Percentiles rank a stretch among this genome's conserved stretches.
phyloP scores from a whole-genome alignment of 768 basidiomycete species.

The Pholiota microspora region DNA sequence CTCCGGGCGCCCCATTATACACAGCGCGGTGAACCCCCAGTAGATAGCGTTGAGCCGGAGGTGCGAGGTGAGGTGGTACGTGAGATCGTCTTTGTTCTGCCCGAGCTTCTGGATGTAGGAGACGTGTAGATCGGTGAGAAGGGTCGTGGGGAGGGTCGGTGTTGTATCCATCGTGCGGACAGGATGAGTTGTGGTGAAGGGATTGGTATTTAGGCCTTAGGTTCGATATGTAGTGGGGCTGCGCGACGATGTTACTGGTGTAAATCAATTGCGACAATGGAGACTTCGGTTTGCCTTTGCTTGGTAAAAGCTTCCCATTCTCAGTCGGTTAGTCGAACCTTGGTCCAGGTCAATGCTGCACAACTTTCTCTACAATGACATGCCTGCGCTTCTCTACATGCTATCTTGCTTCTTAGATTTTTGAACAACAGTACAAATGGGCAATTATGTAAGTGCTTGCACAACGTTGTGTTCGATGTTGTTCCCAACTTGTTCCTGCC shows the following conservation, averaged over 20 bases:
- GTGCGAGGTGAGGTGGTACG: constrained; percentile 90
- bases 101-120: constrained; percentile 21
- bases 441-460: too few species aligned
- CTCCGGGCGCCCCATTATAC: constrained; percentile 73
- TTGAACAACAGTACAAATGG: too few species aligned
- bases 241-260: background rate
- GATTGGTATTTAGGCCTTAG: background rate
- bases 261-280: background rate
- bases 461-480: too few species aligned
- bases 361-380: too few species aligned
- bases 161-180: background rate
- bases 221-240: background rate
- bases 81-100: constrained; percentile 81
- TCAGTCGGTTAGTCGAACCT: too few species aligned
- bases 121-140: constrained; percentile 17
- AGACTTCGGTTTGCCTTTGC: background rate
- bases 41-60: constrained; percentile 94
- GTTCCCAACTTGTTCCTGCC: too few species aligned
- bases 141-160: background rate
- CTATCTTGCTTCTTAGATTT: too few species aligned
- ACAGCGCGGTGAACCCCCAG: constrained; percentile 92
- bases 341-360: too few species aligned
- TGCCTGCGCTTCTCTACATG: too few species aligned
- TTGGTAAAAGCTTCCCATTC: background rate
- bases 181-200: background rate